Evolutionary conservation across 108 stramenopile genomes (phyloP).

Genomic region (Skeletonema menzelii): DNA sequence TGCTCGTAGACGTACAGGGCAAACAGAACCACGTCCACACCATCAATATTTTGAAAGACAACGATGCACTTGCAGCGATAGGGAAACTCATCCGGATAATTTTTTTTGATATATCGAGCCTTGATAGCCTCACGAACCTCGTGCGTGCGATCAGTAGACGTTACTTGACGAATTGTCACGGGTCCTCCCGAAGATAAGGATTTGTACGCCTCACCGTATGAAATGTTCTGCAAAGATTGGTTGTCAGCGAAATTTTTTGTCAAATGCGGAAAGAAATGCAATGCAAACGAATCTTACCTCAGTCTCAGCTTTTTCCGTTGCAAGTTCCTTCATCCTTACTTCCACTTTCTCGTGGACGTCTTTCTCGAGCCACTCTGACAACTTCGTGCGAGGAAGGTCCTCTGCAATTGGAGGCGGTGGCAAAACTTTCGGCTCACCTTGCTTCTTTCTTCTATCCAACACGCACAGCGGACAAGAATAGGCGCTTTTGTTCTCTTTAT

Average conservation of each 20-base stretch:
- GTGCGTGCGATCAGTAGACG: slow-evolving; percentile 81
- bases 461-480: slow-evolving; percentile 85
- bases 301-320: slow-evolving; percentile 66
- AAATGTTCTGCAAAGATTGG: slow-evolving; percentile 48
- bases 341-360: slow-evolving; percentile 62
- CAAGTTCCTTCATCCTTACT: slow-evolving; percentile 57
- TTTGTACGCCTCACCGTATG: slow-evolving; percentile 72
- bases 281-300: slow-evolving; percentile 58
- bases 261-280: neutral
- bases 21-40: slow-evolving; percentile 92
- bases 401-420: slow-evolving; percentile 70
- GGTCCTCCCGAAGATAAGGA: slow-evolving; percentile 53
- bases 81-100: slow-evolving; percentile 90
- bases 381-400: slow-evolving; percentile 83
- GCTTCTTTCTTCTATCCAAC: slow-evolving; percentile 67
- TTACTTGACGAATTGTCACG: slow-evolving; percentile 88
- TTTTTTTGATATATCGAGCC: slow-evolving; percentile 86
- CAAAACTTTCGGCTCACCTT: slow-evolving; percentile 19
- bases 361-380: slow-evolving; percentile 82
- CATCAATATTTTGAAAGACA: slow-evolving; percentile 92
- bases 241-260: neutral
- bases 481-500: slow-evolving; percentile 83
- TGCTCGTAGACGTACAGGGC: slow-evolving; percentile 93
- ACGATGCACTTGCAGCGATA: slow-evolving; percentile 93
- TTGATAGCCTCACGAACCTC: slow-evolving; percentile 87